These are phyloP conservation scores for Eucalyptus virginea DNA, from an alignment of 345 rosid genomes.

Conservation along the genomic window DNA sequence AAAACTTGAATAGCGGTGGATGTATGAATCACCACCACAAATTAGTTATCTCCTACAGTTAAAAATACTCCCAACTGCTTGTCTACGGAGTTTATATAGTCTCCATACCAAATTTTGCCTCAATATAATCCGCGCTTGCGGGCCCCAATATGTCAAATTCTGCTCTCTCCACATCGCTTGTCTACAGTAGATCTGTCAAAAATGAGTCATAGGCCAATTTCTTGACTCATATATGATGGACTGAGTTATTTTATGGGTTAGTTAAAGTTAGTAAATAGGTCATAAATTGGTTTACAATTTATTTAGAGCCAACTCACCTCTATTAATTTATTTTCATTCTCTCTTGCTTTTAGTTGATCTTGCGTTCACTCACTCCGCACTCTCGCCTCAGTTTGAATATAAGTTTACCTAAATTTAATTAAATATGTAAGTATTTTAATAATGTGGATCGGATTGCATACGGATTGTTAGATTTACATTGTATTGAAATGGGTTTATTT, in stretches of 20 bases:
- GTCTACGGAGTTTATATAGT: not conserved
- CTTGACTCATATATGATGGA: not conserved
- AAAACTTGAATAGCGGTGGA: not conserved
- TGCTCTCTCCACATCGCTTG: not conserved
- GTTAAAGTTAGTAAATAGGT: no score
- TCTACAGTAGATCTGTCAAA: not conserved
- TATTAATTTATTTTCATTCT: not conserved
- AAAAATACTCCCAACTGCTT: not conserved
- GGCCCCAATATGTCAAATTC: not conserved
- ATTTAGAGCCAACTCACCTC: not conserved
- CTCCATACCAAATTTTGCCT: not conserved
- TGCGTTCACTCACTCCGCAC: accelerated
- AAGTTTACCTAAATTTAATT: not conserved
- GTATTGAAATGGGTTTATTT: not conserved
- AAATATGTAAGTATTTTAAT: not conserved
- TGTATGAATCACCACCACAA: not conserved
- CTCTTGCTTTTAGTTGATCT: not conserved
- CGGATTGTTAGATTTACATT: not conserved
- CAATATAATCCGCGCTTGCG: accelerated
- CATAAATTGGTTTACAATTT: no score
- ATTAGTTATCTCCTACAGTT: not conserved
- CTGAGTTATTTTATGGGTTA: no score
- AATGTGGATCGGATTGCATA: no score
- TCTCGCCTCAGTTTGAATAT: not conserved
- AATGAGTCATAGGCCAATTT: not conserved